Percentiles rank a stretch among this genome's conserved stretches.
Evolutionary conservation across 345 rosid species (phyloP).

Genomic region (Populus alba): DNA sequence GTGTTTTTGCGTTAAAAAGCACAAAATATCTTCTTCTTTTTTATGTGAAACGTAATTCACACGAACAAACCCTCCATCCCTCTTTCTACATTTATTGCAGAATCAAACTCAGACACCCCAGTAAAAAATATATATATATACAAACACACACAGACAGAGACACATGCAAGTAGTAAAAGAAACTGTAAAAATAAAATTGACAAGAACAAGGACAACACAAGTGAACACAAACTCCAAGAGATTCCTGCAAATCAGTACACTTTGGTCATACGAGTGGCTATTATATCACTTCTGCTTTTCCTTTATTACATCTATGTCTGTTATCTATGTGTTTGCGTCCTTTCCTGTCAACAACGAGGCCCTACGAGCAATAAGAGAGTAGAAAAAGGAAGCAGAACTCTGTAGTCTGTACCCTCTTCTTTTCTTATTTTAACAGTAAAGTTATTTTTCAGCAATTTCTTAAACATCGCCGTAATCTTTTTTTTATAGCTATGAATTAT

Average conservation of each 20-base stretch:
- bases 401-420: too few relatives aligned
- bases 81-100: background rate
- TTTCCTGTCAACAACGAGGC: background rate
- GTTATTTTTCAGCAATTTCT: background rate
- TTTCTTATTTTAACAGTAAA: background rate
- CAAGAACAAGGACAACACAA: background rate
- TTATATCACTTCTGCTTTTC: conserved; percentile 10
- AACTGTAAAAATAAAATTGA: too few relatives aligned
- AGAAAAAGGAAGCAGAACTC: background rate
- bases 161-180: background rate
- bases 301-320: background rate
- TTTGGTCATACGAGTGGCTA: conserved; percentile 27
- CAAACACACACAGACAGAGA: too few relatives aligned
- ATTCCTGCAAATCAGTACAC: conserved; percentile 23
- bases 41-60: too few relatives aligned
- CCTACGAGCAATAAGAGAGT: background rate
- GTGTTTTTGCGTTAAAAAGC: too few relatives aligned
- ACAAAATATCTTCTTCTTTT: too few relatives aligned
- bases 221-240: conserved; percentile 27
- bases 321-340: conserved; percentile 9
- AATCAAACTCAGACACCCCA: background rate
- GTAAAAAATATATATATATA: background rate
- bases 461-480: background rate
- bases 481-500: too few relatives aligned
- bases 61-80: too few relatives aligned